phyloP scores from a whole-genome alignment of 169 alveolate genomes.

The Plasmodium gaboni region DNA sequence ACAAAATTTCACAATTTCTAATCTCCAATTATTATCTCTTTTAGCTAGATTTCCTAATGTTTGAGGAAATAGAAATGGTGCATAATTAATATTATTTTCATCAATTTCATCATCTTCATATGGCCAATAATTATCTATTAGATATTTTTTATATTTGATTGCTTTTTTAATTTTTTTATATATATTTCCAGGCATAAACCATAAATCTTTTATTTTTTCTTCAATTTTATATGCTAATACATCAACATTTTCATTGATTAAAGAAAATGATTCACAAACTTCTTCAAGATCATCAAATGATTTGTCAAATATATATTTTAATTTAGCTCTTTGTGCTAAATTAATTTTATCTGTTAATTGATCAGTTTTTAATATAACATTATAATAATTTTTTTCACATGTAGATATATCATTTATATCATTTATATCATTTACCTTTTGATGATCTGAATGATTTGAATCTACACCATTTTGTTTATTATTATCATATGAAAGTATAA shows the following conservation, averaged over 20 bases:
- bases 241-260: slow-evolving; percentile 69
- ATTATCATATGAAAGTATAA: slow-evolving; percentile 23
- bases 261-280: slow-evolving; percentile 52
- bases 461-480: neutral
- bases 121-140: slow-evolving; percentile 78
- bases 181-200: slow-evolving; percentile 85
- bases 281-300: slow-evolving; percentile 72
- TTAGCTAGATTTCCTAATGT: slow-evolving; percentile 79
- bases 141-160: slow-evolving; percentile 80
- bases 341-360: slow-evolving; percentile 67
- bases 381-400: slow-evolving; percentile 29
- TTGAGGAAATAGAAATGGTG: slow-evolving; percentile 81
- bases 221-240: slow-evolving; percentile 74
- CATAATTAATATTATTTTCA: slow-evolving; percentile 52
- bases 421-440: slow-evolving; percentile 71
- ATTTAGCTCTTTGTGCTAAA: slow-evolving; percentile 61
- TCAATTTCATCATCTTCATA: slow-evolving; percentile 66
- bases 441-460: slow-evolving; percentile 60
- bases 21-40: slow-evolving; percentile 79
- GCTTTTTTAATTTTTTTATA: slow-evolving; percentile 77
- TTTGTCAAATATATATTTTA: slow-evolving; percentile 62
- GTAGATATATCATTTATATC: slow-evolving; percentile 13
- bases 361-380: slow-evolving; percentile 33
- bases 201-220: slow-evolving; percentile 76
- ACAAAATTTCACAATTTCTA: slow-evolving; percentile 83